phyloP scores from a whole-genome alignment of 2,329 filamentous ascomycete species.

The Ciborinia camelliae region DNA sequence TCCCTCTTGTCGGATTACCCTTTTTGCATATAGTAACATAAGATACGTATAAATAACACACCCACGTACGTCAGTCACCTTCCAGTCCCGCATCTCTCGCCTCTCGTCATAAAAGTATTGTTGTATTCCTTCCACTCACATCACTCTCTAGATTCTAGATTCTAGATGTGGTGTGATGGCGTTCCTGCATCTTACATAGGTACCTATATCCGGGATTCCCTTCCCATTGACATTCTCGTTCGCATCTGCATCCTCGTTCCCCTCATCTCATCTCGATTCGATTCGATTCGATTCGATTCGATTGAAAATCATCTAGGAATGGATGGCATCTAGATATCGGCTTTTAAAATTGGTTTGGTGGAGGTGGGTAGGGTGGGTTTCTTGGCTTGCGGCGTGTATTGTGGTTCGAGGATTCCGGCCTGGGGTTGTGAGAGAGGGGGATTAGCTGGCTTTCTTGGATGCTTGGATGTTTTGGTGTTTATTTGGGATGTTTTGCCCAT shows the following conservation, averaged over 20 bases:
- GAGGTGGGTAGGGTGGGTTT: not conserved
- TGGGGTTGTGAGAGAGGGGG: not conserved
- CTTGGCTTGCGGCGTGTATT: not conserved
- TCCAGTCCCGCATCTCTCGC: not conserved
- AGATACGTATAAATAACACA: too few species aligned
- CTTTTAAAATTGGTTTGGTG: not conserved
- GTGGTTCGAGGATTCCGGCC: conserved; percentile 6
- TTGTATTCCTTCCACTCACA: not conserved
- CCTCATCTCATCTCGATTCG: not conserved
- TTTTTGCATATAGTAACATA: not conserved
- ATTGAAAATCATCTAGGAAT: too few species aligned
- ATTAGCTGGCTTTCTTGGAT: not conserved
- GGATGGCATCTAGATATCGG: not conserved
- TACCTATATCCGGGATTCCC: too few species aligned
- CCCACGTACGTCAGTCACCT: too few species aligned
- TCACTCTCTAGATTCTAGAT: too few species aligned
- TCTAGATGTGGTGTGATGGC: too few species aligned
- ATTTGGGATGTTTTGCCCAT: not conserved
- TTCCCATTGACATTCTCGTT: too few species aligned
- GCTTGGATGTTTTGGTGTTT: not conserved
- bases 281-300: too few species aligned
- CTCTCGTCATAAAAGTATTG: not conserved
- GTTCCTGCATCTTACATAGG: too few species aligned
- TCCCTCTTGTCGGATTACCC: not conserved
- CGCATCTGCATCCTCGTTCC: too few species aligned